phyloP scores from a whole-genome alignment of 2,329 filamentous ascomycete species.

The Blumeria graminis region DNA sequence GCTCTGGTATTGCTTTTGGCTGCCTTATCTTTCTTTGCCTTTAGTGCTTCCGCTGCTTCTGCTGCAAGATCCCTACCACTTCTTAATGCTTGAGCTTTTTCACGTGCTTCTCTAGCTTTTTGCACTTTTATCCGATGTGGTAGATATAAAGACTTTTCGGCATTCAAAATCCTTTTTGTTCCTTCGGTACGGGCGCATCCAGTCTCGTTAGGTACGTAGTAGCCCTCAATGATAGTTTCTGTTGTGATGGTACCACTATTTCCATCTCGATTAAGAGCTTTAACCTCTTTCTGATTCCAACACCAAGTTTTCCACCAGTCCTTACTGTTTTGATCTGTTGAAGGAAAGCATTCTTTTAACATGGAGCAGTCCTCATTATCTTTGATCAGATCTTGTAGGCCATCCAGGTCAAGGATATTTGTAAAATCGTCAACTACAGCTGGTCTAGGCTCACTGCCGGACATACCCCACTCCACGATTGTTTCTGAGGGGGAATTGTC shows the following conservation, averaged over 20 bases:
- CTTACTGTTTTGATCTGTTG: constrained; percentile 21
- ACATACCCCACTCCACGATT: constrained; percentile 32
- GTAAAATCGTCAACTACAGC: constrained; percentile 42
- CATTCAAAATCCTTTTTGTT: constrained; percentile 84
- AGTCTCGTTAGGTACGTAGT: constrained; percentile 66
- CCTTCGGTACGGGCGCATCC: constrained; percentile 82
- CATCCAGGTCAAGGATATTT: constrained; percentile 43
- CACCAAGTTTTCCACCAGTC: constrained; percentile 38
- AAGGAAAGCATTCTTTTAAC: constrained; percentile 26
- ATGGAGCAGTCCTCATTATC: constrained; percentile 41
- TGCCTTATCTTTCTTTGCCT: constrained; percentile 54
- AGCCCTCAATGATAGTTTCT: constrained; percentile 29
- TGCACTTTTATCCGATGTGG: constrained; percentile 94
- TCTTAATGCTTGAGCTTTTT: constrained; percentile 44
- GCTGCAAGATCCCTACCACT: constrained; percentile 40
- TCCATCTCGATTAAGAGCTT: constrained; percentile 37
- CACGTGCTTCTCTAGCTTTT: constrained; percentile 68
- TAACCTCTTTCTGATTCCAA: constrained; percentile 49
- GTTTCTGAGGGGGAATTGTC: constrained; percentile 19
- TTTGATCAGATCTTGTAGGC: constrained; percentile 43
- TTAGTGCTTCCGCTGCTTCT: constrained; percentile 44
- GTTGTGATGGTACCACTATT: constrained; percentile 20
- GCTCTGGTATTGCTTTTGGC: constrained; percentile 79
- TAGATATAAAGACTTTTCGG: constrained; percentile 93
- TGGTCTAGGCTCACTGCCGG: constrained; percentile 29